Base-by-base conservation (phyloP, 352 stramenopile genomes). In the Nothophytophthora sp. region DNA sequence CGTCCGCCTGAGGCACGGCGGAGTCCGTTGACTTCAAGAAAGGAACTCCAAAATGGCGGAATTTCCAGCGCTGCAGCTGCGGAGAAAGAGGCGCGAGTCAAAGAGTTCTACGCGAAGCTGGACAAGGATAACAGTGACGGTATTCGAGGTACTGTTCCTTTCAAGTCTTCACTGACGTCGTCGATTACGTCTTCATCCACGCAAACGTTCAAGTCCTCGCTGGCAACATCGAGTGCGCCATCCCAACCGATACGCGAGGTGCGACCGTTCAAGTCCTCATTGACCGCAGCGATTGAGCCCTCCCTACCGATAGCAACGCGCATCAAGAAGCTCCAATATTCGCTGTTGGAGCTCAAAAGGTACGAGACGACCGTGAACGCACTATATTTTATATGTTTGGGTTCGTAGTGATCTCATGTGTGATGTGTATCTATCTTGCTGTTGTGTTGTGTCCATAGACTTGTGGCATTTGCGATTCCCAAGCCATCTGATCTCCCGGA, bases 261-360 rank as follows among this genome's bases (percentile, higher is more conserved):
- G 9, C 39, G 38, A 49, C 53, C 61, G 8, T 28, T 69, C 0
- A 70, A 66, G 12, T 64, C 54, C 15, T 65, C 63, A 1, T 50
- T 69, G 34, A 8, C 43, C 57, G 59, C 45, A 52, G 34, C 44
- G 3, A 48, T 63, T 34, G 38, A 32, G n/a, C 34, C 61, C 16
- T 60, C 48, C 50, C 66, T 50, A 40, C 13, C 42, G 12, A 38
- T 45, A 36, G 28, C 56, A 18, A 18, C 55, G 50, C 29, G 63
- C 2, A 16, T 68, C 11, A 60, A 78, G 22, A 94, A 92, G 50
- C 65, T 72, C 1, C 46, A 73, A 19, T 94, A 86, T 51, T 75
- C 70, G 5, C 34, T 88, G 16, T 33, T 29, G 20, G 68, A 88
- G 24, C 62, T 92, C 15, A 69, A 58, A 56, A 74, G 73, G 76